Percentiles rank a stretch among this genome's conserved stretches.
These are phyloP conservation scores for Linaria vulgaris DNA, from an alignment of 257 asterid species.

Conservation along the genomic window DNA sequence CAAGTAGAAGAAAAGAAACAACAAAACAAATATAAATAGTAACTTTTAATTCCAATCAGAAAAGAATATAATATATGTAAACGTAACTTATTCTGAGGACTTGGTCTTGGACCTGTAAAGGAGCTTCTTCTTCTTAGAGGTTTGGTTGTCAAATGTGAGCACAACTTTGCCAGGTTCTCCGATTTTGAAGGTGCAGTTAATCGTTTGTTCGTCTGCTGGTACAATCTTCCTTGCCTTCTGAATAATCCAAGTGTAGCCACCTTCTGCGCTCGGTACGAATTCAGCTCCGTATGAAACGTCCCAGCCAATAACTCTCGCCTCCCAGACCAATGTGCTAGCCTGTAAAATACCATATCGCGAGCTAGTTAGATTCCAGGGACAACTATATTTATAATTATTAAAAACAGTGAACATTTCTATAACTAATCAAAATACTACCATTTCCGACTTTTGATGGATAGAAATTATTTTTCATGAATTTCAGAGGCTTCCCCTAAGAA, in stretches of 20 bases:
- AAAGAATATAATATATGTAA: slow-evolving; percentile 39
- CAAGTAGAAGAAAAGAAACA: slow-evolving; percentile 26
- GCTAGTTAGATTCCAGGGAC: no score
- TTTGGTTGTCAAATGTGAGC: slow-evolving; percentile 80
- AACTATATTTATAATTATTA: no score
- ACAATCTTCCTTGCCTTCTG: slow-evolving; percentile 73
- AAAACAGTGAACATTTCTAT: no score
- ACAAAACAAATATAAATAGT: slow-evolving; percentile 36
- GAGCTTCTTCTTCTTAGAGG: slow-evolving; percentile 88
- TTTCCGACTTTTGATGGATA: no score
- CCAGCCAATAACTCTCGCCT: slow-evolving; percentile 86
- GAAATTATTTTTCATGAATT: no score
- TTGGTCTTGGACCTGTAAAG: slow-evolving; percentile 85
- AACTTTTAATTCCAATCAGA: slow-evolving; percentile 39
- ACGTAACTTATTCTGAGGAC: slow-evolving; percentile 58
- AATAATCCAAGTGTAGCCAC: slow-evolving; percentile 79
- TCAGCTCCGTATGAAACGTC: slow-evolving; percentile 84
- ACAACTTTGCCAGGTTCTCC: slow-evolving; percentile 77
- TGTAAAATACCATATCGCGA: slow-evolving; percentile 23
- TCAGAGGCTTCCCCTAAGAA: no score
- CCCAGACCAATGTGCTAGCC: slow-evolving; percentile 76
- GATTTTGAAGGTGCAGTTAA: slow-evolving; percentile 61
- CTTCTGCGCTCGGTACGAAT: slow-evolving; percentile 73
- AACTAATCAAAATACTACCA: no score
- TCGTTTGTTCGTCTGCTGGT: slow-evolving; percentile 57